Base-by-base conservation (phyloP, 2,329 filamentous ascomycete species). In the Fusarium dlaminii region DNA sequence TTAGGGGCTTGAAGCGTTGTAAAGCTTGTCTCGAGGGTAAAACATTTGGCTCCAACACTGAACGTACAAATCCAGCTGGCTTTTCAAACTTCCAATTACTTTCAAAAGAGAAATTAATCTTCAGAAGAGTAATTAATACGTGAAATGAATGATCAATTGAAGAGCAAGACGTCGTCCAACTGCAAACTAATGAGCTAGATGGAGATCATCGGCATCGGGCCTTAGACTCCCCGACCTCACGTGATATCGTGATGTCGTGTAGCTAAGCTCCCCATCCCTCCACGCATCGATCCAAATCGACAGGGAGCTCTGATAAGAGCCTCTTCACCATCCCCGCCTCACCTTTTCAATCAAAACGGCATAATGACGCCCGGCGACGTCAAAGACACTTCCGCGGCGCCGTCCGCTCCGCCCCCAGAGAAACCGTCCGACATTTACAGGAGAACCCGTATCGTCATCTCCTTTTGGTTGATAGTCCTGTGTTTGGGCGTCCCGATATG, bases 381-480 rank as follows among this genome's bases (percentile, higher is more conserved):
- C 63, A 66, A 74, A 52, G 62, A 58, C 17, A 27, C 75, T 54
- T 60, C 74, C 43, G 70, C 66, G 66, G 71, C 75, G 56, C 61
- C 74, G 52, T 60, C 68, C 36, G 39, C 68, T 32, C 56, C 93
- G 94, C 94, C 95, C 42, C 92, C 94, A 36, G 95, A 98, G 85
- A 92, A 90, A 73, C 84, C 89, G 27, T 87, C 92, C 75, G 91
- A 92, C 72, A 86, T 92, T 58, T 90, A 89, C 79, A 90, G 92
- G 66, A 92, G 96, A 62, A 90, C 90, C 54, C 87, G 87, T 71
- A 92, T 98, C 57, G 91, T 99, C 71, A 82, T 93, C 70, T 96
- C 96, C 14, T 98, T 98, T 83, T 99, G 96, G 96, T 86, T 91
- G 10, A 90, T 98, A 42, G 94, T 97, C 12, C 81, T 97, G 12